Conservation (phyloP, 2,329 filamentous ascomycete genomes). For the Colletotrichum simmondsii region DNA sequence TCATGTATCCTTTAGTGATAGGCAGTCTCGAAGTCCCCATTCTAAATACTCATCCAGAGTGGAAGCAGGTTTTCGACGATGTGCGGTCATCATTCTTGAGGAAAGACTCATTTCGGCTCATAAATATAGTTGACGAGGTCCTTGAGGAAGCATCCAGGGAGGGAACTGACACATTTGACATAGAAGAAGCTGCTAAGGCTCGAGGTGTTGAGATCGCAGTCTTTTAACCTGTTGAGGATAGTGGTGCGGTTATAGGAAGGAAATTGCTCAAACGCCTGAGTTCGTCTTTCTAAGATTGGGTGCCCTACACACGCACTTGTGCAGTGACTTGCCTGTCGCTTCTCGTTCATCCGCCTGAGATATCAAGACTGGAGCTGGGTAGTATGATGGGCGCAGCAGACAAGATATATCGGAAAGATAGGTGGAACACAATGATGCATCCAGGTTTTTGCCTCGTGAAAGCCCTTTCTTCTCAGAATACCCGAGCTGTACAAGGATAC, state of each 20-base stretch:
- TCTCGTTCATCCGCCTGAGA: too few relatives aligned
- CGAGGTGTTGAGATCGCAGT: conserved; percentile 31
- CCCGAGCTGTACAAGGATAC: too few relatives aligned
- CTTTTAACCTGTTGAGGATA: conserved; percentile 11
- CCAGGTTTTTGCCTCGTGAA: too few relatives aligned
- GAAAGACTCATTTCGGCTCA: conserved; percentile 17
- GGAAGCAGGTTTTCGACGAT: conserved; percentile 33
- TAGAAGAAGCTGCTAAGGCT: conserved; percentile 26
- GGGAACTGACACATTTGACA: conserved; percentile 26
- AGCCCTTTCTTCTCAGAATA: too few relatives aligned
- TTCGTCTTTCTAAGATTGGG: too few relatives aligned
- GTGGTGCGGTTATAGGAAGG: background rate
- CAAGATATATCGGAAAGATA: too few relatives aligned
- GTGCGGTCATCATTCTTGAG: conserved; percentile 4
- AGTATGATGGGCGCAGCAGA: too few relatives aligned
- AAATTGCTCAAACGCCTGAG: background rate
- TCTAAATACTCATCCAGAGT: conserved; percentile 28
- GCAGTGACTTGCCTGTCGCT: too few relatives aligned
- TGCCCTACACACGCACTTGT: too few relatives aligned
- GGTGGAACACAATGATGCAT: too few relatives aligned
- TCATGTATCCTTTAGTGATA: conserved; percentile 40
- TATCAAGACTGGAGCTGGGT: too few relatives aligned
- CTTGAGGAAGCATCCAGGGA: conserved; percentile 27
- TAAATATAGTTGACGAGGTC: conserved; percentile 12
- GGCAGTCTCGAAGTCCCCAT: conserved; percentile 40